Conservation (phyloP, 2,329 filamentous ascomycete species). For the Phialophora verrucosa region DNA sequence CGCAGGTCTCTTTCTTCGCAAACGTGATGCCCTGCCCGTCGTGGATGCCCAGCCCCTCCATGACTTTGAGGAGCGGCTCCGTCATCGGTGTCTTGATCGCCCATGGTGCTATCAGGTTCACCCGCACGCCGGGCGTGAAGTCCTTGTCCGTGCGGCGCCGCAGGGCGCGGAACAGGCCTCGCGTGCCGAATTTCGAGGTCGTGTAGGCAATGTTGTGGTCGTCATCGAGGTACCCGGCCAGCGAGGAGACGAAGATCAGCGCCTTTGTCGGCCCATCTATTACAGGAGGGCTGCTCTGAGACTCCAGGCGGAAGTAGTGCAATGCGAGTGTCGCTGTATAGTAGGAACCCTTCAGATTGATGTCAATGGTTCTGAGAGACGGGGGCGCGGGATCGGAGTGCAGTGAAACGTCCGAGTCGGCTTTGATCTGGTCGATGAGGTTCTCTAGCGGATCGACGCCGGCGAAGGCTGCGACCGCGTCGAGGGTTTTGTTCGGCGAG, state of each 20-base stretch:
- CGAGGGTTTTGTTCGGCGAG: slow-evolving; percentile 36
- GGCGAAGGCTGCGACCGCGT: slow-evolving; percentile 40
- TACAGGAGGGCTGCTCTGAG: not conserved
- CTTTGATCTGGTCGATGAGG: slow-evolving; percentile 27
- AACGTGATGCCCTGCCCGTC: slow-evolving; percentile 16
- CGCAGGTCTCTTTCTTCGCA: slow-evolving; percentile 13
- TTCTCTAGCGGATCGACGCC: slow-evolving; percentile 38
- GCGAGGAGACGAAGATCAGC: slow-evolving; percentile 26
- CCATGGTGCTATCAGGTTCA: slow-evolving; percentile 23
- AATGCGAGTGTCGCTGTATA: slow-evolving; percentile 42
- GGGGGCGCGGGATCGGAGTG: slow-evolving; percentile 25
- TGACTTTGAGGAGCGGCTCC: slow-evolving; percentile 2
- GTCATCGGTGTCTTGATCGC: slow-evolving; percentile 25
- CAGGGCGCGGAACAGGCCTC: slow-evolving; percentile 33
- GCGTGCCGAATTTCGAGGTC: slow-evolving; percentile 34
- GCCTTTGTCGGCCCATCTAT: slow-evolving; percentile 2
- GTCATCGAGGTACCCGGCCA: slow-evolving; percentile 29
- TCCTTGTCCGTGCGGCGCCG: slow-evolving; percentile 4
- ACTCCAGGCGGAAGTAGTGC: slow-evolving; percentile 40
- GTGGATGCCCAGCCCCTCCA: slow-evolving; percentile 12
- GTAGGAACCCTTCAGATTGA: slow-evolving; percentile 41
- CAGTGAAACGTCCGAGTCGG: slow-evolving; percentile 20
- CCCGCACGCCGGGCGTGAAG: slow-evolving; percentile 9
- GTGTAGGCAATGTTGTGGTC: slow-evolving; percentile 28
- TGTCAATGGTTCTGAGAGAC: slow-evolving; percentile 36